Conservation (phyloP, 345 rosid genomes). For the Lagerstroemia speciosa region DNA sequence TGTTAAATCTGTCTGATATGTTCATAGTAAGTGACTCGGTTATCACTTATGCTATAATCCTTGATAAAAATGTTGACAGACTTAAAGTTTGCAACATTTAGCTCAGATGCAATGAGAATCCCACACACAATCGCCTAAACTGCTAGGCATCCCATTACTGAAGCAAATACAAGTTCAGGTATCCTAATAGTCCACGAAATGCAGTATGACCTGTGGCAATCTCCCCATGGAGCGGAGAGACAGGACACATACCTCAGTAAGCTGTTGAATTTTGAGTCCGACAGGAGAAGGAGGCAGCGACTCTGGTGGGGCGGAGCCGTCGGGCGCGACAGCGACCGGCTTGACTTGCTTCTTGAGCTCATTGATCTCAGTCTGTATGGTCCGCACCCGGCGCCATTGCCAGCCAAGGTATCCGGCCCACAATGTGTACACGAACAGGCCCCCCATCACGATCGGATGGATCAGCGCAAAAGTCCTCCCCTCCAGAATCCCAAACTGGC, state of each 20-base stretch:
- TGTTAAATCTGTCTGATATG: too few species aligned
- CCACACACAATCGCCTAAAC: background rate
- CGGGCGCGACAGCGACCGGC: conserved; percentile 59
- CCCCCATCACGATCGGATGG: conserved; percentile 62
- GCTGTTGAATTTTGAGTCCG: conserved; percentile 47
- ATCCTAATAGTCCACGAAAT: background rate
- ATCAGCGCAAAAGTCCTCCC: conserved; percentile 67
- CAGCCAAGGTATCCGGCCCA: conserved; percentile 86
- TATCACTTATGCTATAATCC: too few species aligned
- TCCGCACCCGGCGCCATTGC: conserved; percentile 94
- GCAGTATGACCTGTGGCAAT: background rate
- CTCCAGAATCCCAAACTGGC: conserved; percentile 79
- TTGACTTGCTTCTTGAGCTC: conserved; percentile 67
- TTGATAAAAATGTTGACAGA: too few species aligned
- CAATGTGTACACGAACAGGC: conserved; percentile 51
- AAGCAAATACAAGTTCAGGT: background rate
- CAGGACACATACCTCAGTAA: conserved; percentile 39
- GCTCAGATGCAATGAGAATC: background rate
- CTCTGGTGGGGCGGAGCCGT: conserved; percentile 40
- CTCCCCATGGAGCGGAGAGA: background rate
- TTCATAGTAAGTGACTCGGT: too few species aligned
- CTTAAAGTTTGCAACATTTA: too few species aligned
- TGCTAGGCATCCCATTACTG: background rate
- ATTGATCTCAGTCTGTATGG: conserved; percentile 52
- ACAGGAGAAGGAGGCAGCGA: conserved; percentile 35